Percentiles rank a stretch among this genome's conserved stretches.
These are phyloP conservation scores for Tulasnella sp. DNA, from an alignment of 768 basidiomycete genomes.

Conservation along the genomic window DNA sequence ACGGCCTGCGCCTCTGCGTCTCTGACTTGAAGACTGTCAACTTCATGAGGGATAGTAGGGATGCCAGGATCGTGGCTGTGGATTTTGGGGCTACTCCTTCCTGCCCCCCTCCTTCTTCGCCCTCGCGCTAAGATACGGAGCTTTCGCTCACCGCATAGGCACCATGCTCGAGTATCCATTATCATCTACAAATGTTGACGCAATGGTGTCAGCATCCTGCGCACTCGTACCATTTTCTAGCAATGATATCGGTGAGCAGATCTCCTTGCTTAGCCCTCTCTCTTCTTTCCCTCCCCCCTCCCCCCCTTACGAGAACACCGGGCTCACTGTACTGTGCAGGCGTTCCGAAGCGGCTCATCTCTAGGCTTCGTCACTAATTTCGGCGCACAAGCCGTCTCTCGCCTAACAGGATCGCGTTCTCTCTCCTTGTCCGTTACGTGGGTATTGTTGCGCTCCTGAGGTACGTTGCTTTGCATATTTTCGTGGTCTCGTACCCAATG, in stretches of 20 bases:
- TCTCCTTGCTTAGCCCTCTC: no score
- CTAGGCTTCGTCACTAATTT: neutral
- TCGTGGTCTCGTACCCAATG: neutral
- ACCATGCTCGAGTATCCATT: neutral
- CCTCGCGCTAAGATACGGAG: neutral
- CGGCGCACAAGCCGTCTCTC: neutral
- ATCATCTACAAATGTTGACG: neutral
- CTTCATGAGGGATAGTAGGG: neutral
- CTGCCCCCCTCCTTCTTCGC: conserved; percentile 1
- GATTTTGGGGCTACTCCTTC: neutral
- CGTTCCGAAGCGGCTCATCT: neutral
- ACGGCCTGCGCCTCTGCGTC: neutral
- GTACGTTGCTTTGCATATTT: no score
- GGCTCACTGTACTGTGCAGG: neutral
- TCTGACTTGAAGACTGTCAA: neutral
- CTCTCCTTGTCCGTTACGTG: neutral
- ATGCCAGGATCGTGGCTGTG: neutral
- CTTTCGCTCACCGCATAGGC: neutral
- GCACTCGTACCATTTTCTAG: neutral
- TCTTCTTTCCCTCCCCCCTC: neutral
- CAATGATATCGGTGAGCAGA: neutral
- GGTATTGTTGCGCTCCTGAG: neutral
- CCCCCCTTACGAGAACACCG: neutral
- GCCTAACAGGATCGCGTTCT: neutral
- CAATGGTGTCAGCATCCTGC: neutral